Conservation (phyloP, 2,329 filamentous ascomycete species). For the Colletotrichum filicis region DNA sequence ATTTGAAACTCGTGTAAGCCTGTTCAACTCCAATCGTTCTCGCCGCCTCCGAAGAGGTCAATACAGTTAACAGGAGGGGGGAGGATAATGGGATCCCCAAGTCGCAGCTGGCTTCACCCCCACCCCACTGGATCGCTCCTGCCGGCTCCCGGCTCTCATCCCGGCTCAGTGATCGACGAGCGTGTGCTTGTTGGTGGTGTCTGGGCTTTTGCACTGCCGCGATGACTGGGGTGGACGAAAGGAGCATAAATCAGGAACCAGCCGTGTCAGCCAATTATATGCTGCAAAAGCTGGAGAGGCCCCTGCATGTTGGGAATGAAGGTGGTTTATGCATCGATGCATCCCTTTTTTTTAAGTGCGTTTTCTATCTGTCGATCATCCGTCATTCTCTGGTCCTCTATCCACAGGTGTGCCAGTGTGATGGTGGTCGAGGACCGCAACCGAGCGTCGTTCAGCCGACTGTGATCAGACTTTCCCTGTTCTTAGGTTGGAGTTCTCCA, state of each 20-base stretch:
- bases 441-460: neutral
- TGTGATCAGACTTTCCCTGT: neutral
- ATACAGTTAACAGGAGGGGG: neutral
- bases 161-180: conserved; percentile 15
- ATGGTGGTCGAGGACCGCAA: neutral
- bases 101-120: neutral
- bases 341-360: neutral
- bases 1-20: conserved; percentile 17
- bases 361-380: conserved; percentile 9
- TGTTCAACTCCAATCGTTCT: neutral
- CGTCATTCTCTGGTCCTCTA: neutral
- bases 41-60: neutral
- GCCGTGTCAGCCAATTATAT: neutral
- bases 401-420: too few species aligned
- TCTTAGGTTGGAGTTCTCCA: neutral
- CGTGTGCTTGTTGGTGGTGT: neutral
- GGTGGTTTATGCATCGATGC: conserved; percentile 29
- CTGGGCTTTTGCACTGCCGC: conserved; percentile 7
- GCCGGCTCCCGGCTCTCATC: neutral
- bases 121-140: neutral
- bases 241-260: neutral
- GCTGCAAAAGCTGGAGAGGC: neutral
- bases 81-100: too few species aligned
- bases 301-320: neutral
- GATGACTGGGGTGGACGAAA: neutral